These are phyloP conservation scores for Fusarium armeniacum DNA, from an alignment of 2,329 filamentous ascomycete genomes.

Conservation along the genomic window DNA sequence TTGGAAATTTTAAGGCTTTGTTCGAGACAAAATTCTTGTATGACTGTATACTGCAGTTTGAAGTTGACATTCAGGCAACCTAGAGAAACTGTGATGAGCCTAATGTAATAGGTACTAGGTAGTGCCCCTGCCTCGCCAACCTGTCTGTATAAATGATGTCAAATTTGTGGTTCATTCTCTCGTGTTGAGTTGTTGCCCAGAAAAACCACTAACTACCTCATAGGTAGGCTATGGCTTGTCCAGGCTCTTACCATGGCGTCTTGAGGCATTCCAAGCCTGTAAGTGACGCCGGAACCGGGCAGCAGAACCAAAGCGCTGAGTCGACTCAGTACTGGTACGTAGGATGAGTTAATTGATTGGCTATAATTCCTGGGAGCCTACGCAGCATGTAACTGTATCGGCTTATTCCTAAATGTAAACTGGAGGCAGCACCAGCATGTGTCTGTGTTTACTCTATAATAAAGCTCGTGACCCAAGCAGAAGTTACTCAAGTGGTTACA, in stretches of 20 bases:
- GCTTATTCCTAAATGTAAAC: neutral
- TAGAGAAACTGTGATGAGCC: neutral
- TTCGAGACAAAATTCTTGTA: neutral
- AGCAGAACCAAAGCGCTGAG: neutral
- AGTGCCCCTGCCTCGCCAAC: neutral
- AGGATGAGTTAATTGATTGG: neutral
- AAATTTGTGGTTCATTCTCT: neutral
- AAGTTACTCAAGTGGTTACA: neutral
- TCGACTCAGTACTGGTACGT: neutral
- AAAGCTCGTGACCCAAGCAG: neutral
- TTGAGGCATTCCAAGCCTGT: neutral
- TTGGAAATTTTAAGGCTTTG: neutral
- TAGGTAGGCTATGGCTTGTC: neutral
- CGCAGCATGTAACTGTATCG: neutral
- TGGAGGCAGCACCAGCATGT: neutral
- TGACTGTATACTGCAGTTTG: neutral
- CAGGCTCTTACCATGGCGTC: neutral
- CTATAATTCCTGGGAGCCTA: neutral
- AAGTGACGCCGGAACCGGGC: constrained; percentile 1
- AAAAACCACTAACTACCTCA: neutral
- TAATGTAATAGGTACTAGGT: neutral
- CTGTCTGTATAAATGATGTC: neutral
- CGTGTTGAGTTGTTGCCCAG: neutral
- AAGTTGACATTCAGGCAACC: neutral
- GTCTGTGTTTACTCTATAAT: neutral